These are phyloP conservation scores for Mrakiaceae sp. DNA, from an alignment of 1,284 basidiomycete species.

Conservation along the genomic window DNA sequence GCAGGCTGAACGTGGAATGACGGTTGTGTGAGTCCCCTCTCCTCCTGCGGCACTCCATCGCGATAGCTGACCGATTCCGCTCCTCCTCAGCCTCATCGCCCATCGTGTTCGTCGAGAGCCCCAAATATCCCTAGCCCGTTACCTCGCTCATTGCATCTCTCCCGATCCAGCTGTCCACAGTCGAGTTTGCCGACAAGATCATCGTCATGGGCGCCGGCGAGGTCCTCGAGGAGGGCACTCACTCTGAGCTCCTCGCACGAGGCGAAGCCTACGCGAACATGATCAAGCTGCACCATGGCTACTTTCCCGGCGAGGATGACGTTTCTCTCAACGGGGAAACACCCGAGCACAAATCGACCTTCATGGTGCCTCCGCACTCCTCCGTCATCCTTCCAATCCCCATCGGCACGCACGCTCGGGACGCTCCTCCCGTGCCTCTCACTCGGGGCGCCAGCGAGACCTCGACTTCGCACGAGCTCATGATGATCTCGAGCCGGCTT, in stretches of 20 bases:
- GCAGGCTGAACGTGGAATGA: slow-evolving; percentile 27
- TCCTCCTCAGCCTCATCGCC: slow-evolving; percentile 28
- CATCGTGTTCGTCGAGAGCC: slow-evolving; percentile 23
- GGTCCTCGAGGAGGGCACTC: slow-evolving; percentile 34
- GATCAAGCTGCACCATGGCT: slow-evolving; percentile 11
- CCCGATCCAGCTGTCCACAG: background rate
- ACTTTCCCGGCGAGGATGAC: background rate
- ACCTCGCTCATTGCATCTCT: no score
- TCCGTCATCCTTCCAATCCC: no score
- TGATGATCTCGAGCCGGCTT: no score
- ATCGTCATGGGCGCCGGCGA: slow-evolving; percentile 32
- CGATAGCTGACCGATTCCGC: no score
- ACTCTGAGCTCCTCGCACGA: slow-evolving; percentile 30
- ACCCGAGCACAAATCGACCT: no score
- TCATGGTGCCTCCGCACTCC: background rate
- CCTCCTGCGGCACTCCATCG: background rate
- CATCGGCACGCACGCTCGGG: no score
- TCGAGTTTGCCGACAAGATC: slow-evolving; percentile 23
- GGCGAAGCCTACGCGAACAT: slow-evolving; percentile 1
- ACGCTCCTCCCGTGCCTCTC: no score
- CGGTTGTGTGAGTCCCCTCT: slow-evolving; percentile 21
- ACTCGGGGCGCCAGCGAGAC: no score
- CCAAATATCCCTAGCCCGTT: no score
- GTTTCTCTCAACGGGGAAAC: no score
- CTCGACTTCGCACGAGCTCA: no score